Evolutionary conservation across 306 rosid genomes (phyloP), one percentile per base, ranked within the genome.

Genomic region (Vigna hirtella): DNA sequence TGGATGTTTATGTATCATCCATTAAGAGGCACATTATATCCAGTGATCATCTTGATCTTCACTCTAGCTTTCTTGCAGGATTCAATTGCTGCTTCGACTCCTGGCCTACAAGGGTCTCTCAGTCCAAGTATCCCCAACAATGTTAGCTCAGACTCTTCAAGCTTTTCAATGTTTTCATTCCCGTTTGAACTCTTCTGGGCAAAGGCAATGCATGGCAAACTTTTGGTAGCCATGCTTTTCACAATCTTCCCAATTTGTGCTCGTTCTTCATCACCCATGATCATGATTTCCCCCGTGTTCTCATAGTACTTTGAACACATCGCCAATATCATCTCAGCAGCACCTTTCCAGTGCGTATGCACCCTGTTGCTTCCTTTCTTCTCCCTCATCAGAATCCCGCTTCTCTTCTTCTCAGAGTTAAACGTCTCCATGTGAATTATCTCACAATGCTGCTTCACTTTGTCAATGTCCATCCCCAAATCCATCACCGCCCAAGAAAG

Each of bases 171-270:
- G 55, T 49, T 4, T 49, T 6, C 18, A 14, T 2, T 8, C 22
- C 47, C 24, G 10, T 32, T 32, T 3, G 3, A 64, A 12, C 49
- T 36, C 69, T 64, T 64, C 36, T 64, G 28, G 8, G 69, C 69
- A 64, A 64, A 64, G 49, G 69, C 69, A 63, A 63, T 64, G 69
- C 69, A 64, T 36, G 49, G 22, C 69, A 64, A 64, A 64, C 69
- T 64, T n/a, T 64, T 64, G 8, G 69, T 64, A 2, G 69, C 69
- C 49, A 64, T 64, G 49, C 16, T 15, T 13, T 36, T 38, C 28
- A 64, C 22, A n/a, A 64, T 64, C 49, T 36, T n/a, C 69, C 36
- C 49, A n/a, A 64, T 64, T 2, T 64, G 49, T 36, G 10, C 49
- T 48, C 49, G 38, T 17, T 64, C 49, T 34, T n/a, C 49, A n/a